Evolutionary conservation across 495 filamentous ascomycete genomes (phyloP), one percentile per base, ranked within the genome.

Genomic region (Penicillium macrosclerotiorum): DNA sequence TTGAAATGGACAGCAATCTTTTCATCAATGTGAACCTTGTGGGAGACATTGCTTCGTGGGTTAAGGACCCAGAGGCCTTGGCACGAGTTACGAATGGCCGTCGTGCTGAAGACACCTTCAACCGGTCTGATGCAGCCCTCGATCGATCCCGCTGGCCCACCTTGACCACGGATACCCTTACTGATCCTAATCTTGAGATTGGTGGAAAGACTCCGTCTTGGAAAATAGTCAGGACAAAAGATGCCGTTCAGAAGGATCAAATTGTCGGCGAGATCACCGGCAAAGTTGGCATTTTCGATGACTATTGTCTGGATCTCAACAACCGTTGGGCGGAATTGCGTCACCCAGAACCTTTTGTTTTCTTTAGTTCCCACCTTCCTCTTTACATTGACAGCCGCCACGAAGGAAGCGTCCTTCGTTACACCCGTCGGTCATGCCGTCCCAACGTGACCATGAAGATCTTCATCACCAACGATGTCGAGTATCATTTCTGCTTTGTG

Each of bases 401-500:
- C 47, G 88, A 91, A 70, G 93, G 92, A 11, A 94, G 86, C 12
- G 71, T 80, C 12, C 81, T 90, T 36, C 85, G 93, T 22, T 96
- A 90, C 60, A 79, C 90, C 14, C 80, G 93, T 26, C 79, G 92
- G 37, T 96, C 93, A 55, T 98, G 93, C 64, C 80, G 75, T 37
- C 87, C 93, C 2, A 98, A 96, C 56, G 75, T 90, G 17, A 70
- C 68, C 5, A 75, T 98, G 64, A 89, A 88, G 45, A 91, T 89
- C 0, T 84, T 86, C 50, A 78, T 96, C 30, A 85, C 84, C 3
- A 82, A 85, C 32, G 76, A 77, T 11, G 76, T 78, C 0, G 83
- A 90, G 57, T 94, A 88, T 67, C 86, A 88, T 58, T 93, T 96
- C 65, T 96, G 91, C 75, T 81, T 94, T 46, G 77, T 94, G 42